A percentile compares a stretch with the other conserved stretches of the same genome.
These are phyloP conservation scores for Mercurialis annua DNA, from an alignment of 345 rosid genomes.

Conservation along the genomic window DNA sequence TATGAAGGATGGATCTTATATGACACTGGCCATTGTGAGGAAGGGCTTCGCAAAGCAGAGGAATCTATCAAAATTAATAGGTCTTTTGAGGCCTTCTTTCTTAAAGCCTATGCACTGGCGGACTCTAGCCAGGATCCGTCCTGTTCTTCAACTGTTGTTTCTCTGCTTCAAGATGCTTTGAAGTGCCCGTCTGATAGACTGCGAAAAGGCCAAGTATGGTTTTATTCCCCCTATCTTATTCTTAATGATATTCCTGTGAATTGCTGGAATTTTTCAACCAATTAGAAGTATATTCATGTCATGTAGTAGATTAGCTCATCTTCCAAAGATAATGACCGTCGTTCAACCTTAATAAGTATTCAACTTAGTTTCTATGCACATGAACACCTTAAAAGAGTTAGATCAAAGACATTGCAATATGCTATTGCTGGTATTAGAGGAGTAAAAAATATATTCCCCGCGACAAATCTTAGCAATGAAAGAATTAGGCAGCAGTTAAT, in stretches of 20 bases:
- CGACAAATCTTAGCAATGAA: background rate
- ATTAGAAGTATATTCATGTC: background rate
- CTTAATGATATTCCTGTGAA: conserved; percentile 5
- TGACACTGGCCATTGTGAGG: conserved; percentile 92
- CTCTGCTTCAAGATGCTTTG: conserved; percentile 93
- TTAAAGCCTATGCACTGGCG: conserved; percentile 96
- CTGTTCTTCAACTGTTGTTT: conserved; percentile 72
- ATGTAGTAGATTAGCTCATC: background rate
- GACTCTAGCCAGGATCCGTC: conserved; percentile 87
- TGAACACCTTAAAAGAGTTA: background rate
- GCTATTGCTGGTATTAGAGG: no score
- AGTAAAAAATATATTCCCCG: background rate
- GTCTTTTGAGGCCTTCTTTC: conserved; percentile 98
- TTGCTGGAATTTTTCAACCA: background rate
- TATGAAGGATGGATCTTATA: conserved; percentile 99
- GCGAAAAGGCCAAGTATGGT: conserved; percentile 94
- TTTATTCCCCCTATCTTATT: conserved; percentile 15
- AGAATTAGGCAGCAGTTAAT: background rate
- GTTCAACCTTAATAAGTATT: background rate
- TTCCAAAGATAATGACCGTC: no score
- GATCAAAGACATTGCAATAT: background rate
- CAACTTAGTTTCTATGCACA: background rate
- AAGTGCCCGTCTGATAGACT: conserved; percentile 95
- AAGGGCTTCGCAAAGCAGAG: conserved; percentile 89
- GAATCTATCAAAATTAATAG: conserved; percentile 73